A percentile compares a stretch with the other conserved stretches of the same genome.
Conservation (phyloP, 2,329 filamentous ascomycete species). For the Aureobasidium zeae region DNA sequence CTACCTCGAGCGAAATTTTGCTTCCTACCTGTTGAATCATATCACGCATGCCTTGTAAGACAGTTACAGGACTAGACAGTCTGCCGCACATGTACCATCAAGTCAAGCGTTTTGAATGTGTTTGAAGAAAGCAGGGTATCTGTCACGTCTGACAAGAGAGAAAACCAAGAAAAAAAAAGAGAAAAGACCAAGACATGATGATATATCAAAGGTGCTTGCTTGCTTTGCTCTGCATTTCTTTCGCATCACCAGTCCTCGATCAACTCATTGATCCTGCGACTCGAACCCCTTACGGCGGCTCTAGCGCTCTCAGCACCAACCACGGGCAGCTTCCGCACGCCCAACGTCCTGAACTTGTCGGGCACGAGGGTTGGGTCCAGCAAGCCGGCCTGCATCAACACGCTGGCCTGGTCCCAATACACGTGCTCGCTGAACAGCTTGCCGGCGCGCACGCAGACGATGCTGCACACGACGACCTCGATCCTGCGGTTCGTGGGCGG, state of each 20-base stretch:
- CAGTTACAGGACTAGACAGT: too few relatives aligned
- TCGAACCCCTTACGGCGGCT: slow-evolving; percentile 38
- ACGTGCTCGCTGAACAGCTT: slow-evolving; percentile 49
- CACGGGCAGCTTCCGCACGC: slow-evolving; percentile 40
- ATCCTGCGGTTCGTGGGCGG: slow-evolving; percentile 48
- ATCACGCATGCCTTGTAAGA: too few relatives aligned
- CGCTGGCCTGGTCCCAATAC: slow-evolving; percentile 55
- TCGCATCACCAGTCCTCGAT: slow-evolving; percentile 34
- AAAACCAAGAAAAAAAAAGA: too few relatives aligned
- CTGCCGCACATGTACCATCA: too few relatives aligned
- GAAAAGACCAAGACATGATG: too few relatives aligned
- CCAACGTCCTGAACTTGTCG: slow-evolving; percentile 34
- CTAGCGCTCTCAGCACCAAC: slow-evolving; percentile 38
- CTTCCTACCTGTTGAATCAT: too few relatives aligned
- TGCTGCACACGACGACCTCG: slow-evolving; percentile 46
- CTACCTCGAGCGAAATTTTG: too few relatives aligned
- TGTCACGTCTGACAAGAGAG: too few relatives aligned
- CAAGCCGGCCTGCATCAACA: slow-evolving; percentile 50
- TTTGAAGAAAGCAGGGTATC: too few relatives aligned
- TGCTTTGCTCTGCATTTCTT: too few relatives aligned
- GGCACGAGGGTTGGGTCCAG: slow-evolving; percentile 48
- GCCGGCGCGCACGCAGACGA: slow-evolving; percentile 46
- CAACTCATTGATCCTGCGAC: slow-evolving; percentile 37
- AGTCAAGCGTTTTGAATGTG: too few relatives aligned
- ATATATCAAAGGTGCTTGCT: too few relatives aligned